Evolutionary conservation across 257 asterid species (phyloP), one percentile per base, ranked within the genome.

Genomic region (Ligustrum vulgare): DNA sequence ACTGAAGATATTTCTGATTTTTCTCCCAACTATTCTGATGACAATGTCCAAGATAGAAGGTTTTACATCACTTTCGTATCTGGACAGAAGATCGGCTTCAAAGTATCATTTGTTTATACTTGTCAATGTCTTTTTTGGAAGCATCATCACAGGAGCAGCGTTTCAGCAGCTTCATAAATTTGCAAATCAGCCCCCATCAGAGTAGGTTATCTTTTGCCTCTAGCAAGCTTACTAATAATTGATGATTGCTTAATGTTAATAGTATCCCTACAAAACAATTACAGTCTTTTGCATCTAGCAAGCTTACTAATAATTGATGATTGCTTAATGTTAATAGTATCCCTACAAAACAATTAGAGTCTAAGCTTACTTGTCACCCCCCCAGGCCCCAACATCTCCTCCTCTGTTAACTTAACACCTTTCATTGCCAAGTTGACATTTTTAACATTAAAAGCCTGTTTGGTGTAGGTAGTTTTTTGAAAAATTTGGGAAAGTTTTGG

Each of bases 91-190:
- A 78, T 73, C 96, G 31, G 98, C 98, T 12, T 91, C 84, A 67
- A 93, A 90, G 81, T 91, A 84, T 76, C 92, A 93, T 83, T 76
- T 93, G 78, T 93, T 93, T 79, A 8, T 90, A 71, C 89, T 93
- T 45, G 90, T 93, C 43, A 91, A 91, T 65, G 96, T 91, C 77
- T 93, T 93, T 87, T 80, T 93, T 67, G 97, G 96, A 79, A 93
- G 98, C 78, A 86, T 93, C 77, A 72, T 90, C 75, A 70, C 96
- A 31, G 98, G 97, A 71, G 90, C 98, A 77, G 97, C 97, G 73
- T 91, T 93, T 75, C 80, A 93, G 81, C 98, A 93, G 84, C 94
- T 93, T 10, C 36, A 91, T 32, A 85, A 68, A 77, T 88, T 91
- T 74, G 80, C 91, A 47, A 71, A 88, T 69, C 92, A 93, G 72